A percentile compares a stretch with the other conserved stretches of the same genome.
Conservation (phyloP, 768 basidiomycete genomes). For the Termitomyces titanicus region DNA sequence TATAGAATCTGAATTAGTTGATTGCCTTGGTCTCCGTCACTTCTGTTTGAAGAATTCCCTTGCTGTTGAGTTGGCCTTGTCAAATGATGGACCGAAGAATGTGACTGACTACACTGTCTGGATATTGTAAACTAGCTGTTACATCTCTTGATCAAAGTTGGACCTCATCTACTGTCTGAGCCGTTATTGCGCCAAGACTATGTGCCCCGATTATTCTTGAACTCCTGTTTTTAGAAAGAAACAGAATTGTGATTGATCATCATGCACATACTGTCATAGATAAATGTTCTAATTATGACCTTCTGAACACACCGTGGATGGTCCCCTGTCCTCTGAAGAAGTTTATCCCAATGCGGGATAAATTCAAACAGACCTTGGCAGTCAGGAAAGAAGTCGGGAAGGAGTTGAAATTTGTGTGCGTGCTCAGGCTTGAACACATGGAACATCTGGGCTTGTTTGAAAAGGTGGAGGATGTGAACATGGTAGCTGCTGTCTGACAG, state of each 20-base stretch:
- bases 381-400: not conserved
- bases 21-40: not conserved
- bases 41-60: not conserved
- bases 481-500: not conserved
- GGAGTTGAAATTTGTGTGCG: not conserved
- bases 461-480: not conserved
- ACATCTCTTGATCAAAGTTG: constrained; percentile 15
- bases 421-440: not conserved
- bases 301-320: constrained; percentile 13
- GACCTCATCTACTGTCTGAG: constrained; percentile 10
- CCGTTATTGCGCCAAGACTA: constrained; percentile 22
- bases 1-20: not conserved
- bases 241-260: constrained; percentile 31
- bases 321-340: constrained; percentile 23
- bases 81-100: not conserved
- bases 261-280: constrained; percentile 9
- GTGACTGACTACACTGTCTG: not conserved
- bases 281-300: constrained; percentile 3
- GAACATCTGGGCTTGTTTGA: not conserved
- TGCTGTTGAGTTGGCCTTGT: not conserved
- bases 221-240: constrained; percentile 28
- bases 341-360: constrained; percentile 8
- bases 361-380: not conserved
- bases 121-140: constrained; percentile 16
- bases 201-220: constrained; percentile 28